Base-by-base conservation (phyloP, 2,329 filamentous ascomycete genomes). In the Blumeriella jaapii region DNA sequence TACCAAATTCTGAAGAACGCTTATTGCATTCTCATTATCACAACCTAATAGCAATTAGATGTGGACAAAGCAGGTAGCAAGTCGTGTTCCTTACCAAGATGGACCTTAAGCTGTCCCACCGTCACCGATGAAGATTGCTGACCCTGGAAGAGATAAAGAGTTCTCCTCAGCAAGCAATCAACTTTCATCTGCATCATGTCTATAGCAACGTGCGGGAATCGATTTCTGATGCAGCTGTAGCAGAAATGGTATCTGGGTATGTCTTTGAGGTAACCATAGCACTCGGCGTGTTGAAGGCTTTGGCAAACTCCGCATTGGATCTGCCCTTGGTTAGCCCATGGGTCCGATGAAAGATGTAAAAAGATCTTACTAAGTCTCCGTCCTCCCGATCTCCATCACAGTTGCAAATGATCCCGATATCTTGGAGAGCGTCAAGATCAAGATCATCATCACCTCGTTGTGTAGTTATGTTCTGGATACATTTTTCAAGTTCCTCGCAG, bases 1-100 rank as follows among this genome's bases (percentile, higher is more conserved):
- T n/a, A 14, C 16, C n/a, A 34, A 16, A 10, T 19, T 12, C 3
- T 18, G 16, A 3, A 34, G n/a, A 20, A 27, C 11, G 16, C 13
- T 11, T 13, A 11, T 13, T 10, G 15, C 20, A 17, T 19, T 6
- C 3, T 10, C 10, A 9, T 19, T 17, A 23, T 11, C 14, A 5
- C 23, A 23, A 14, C 27, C 31, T 34, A n/a, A 8, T 19, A 8
- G 15, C 31, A 34, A 16, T 34, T 23, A 34, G 31, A 7, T 2
- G 16, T n/a, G n/a, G n/a, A n/a, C n/a, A n/a, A n/a, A n/a, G n/a
- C n/a, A n/a, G n/a, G n/a, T n/a, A n/a, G n/a, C n/a, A n/a, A n/a
- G n/a, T n/a, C n/a, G n/a, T n/a, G n/a, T n/a, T n/a, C n/a, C 17
- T 29, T 29, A 35, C 33, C 18, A 29, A 35, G 25, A 29, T 35